Percentiles rank a stretch among this genome's conserved stretches.
phyloP scores from a whole-genome alignment of 306 rosid genomes.

The Acacia crassicarpa region DNA sequence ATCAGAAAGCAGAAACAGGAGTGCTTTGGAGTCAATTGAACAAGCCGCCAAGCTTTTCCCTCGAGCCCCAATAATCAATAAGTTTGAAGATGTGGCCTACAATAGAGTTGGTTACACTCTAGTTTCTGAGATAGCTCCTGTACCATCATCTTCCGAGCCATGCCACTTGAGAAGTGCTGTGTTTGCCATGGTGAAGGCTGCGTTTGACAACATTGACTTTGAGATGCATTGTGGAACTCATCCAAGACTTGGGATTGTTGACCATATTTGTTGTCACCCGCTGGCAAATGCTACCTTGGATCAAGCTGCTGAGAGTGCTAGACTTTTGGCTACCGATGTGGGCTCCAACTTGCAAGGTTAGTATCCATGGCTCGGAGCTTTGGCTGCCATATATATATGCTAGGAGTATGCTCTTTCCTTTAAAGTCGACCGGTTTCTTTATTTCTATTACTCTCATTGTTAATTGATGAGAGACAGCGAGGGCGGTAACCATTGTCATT shows the following conservation, averaged over 20 bases:
- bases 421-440: not conserved
- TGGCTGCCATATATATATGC: not conserved
- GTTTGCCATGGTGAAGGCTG: constrained; percentile 79
- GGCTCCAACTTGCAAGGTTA: constrained; percentile 77
- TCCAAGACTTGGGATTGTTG: constrained; percentile 89
- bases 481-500: not conserved
- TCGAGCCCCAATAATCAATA: constrained; percentile 61
- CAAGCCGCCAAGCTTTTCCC: constrained; percentile 67
- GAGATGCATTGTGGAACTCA: constrained; percentile 75
- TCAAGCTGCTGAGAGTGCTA: constrained; percentile 63
- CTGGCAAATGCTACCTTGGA: constrained; percentile 61
- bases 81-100: constrained; percentile 77
- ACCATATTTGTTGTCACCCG: constrained; percentile 90
- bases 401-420: not conserved
- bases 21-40: constrained; percentile 70
- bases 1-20: constrained; percentile 82
- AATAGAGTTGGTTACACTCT: constrained; percentile 92
- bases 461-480: not conserved
- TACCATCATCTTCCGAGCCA: constrained; percentile 23
- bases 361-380: constrained; percentile 23
- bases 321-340: constrained; percentile 53
- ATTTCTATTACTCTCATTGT: not conserved
- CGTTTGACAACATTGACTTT: constrained; percentile 61
- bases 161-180: constrained; percentile 65
- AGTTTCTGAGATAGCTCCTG: constrained; percentile 57